Percentiles rank a stretch among this genome's conserved stretches.
phyloP scores from a whole-genome alignment of 2,329 filamentous ascomycete species.

The Alternaria atra region DNA sequence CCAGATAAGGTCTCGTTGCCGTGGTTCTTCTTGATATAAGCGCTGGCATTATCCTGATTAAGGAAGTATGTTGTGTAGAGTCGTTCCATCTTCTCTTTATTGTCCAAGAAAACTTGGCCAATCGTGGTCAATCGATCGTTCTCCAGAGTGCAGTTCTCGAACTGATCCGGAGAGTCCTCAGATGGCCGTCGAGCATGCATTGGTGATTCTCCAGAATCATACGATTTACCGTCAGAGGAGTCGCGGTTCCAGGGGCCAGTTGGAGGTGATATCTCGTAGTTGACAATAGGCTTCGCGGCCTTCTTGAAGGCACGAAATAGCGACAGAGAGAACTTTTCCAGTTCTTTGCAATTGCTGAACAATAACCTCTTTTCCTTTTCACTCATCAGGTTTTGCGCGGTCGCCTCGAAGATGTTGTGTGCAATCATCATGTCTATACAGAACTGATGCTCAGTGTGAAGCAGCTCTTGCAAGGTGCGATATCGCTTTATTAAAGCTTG shows the following conservation, averaged over 20 bases:
- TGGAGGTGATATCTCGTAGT: conserved; percentile 50
- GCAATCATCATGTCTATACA: conserved; percentile 96
- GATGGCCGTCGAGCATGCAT: conserved; percentile 27
- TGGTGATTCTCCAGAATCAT: conserved; percentile 27
- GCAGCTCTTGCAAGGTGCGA: conserved; percentile 87
- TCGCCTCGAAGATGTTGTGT: conserved; percentile 97
- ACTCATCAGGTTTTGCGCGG: conserved; percentile 80
- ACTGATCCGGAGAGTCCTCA: conserved; percentile 39
- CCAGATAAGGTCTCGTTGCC: conserved; percentile 68
- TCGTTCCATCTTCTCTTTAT: conserved; percentile 68
- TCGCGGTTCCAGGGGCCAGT: conserved; percentile 37
- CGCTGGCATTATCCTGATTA: conserved; percentile 71
- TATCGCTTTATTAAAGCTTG: conserved; percentile 74
- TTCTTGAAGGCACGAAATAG: conserved; percentile 85
- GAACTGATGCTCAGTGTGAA: conserved; percentile 92
- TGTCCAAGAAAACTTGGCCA: conserved; percentile 66
- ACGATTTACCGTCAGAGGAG: conserved; percentile 28
- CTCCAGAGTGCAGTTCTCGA: conserved; percentile 48
- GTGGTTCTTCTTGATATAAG: conserved; percentile 66
- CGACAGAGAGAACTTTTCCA: conserved; percentile 82
- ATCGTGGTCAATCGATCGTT: conserved; percentile 67
- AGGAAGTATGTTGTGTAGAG: conserved; percentile 72
- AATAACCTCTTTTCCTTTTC: conserved; percentile 86
- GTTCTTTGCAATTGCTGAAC: conserved; percentile 91
- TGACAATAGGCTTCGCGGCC: conserved; percentile 80